phyloP scores from a whole-genome alignment of 345 rosid species.

The Rubroshorea leprosula region DNA sequence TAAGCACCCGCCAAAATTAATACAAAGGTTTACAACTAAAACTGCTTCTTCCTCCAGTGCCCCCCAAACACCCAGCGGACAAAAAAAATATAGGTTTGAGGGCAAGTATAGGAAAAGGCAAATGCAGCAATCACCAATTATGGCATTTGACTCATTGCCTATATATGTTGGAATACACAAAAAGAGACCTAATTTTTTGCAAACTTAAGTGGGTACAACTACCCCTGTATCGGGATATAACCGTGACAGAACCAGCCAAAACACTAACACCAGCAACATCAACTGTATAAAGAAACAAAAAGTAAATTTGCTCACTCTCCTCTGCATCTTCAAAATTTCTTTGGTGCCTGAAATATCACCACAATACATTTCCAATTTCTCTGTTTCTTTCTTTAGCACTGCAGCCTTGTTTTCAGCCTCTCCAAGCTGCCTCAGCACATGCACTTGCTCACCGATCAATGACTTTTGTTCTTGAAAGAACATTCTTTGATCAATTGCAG shows the following conservation, averaged over 20 bases:
- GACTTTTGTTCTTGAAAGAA: conserved; percentile 38
- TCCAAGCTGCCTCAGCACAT: conserved; percentile 35
- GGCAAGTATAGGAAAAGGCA: too few species aligned
- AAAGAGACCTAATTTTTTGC: conserved; percentile 5
- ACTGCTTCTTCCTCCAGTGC: too few species aligned
- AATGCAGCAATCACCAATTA: too few species aligned
- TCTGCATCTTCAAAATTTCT: conserved; percentile 49
- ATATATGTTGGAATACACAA: too few species aligned
- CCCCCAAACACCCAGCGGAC: too few species aligned
- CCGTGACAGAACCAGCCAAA: conserved; percentile 34
- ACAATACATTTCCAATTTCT: conserved; percentile 39
- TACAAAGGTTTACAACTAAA: too few species aligned
- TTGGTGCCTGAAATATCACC: conserved; percentile 37
- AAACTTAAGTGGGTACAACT: conserved; percentile 18
- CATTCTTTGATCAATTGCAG: conserved; percentile 23
- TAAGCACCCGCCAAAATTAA: too few species aligned
- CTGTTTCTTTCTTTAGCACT: conserved; percentile 41
- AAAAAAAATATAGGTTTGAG: too few species aligned
- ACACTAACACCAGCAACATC: conserved; percentile 43
- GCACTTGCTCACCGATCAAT: conserved; percentile 37
- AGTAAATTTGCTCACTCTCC: conserved; percentile 36
- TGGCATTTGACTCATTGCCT: too few species aligned
- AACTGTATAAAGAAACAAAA: conserved; percentile 51
- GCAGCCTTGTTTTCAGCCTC: conserved; percentile 47
- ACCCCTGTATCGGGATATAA: conserved; percentile 17